Conservation (phyloP, 2,329 filamentous ascomycete species). For the Fusarium aywerte region DNA sequence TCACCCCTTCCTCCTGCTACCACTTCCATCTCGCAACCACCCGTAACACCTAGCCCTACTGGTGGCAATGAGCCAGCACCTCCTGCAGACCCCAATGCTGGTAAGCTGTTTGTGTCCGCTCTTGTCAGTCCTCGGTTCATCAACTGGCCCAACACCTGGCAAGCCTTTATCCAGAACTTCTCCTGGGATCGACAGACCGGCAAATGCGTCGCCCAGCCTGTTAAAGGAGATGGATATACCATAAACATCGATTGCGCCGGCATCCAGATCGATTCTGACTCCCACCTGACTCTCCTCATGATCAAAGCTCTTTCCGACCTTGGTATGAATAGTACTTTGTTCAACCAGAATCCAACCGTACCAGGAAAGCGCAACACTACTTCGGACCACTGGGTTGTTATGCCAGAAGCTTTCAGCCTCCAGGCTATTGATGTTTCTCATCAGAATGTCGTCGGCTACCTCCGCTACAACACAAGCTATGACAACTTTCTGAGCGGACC, state of each 20-base stretch:
- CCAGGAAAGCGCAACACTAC: conserved; percentile 48
- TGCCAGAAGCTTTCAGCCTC: conserved; percentile 53
- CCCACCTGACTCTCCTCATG: conserved; percentile 54
- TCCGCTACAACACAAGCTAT: conserved; percentile 54
- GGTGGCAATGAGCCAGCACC: conserved; percentile 47
- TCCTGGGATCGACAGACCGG: conserved; percentile 54
- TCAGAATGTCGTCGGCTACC: conserved; percentile 49
- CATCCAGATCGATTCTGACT: conserved; percentile 53
- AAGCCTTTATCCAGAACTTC: conserved; percentile 54
- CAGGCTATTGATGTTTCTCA: conserved; percentile 50
- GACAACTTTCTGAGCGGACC: conserved; percentile 52
- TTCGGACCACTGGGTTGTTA: conserved; percentile 52
- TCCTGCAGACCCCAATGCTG: conserved; percentile 46
- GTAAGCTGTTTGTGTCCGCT: conserved; percentile 49
- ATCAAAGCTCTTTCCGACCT: conserved; percentile 54
- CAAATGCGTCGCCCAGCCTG: conserved; percentile 48
- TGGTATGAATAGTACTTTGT: conserved; percentile 54
- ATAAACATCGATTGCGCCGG: conserved; percentile 54
- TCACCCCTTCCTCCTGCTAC: conserved; percentile 49
- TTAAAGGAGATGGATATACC: conserved; percentile 51
- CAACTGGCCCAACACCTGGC: conserved; percentile 55
- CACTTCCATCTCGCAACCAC: conserved; percentile 48
- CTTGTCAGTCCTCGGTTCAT: conserved; percentile 54
- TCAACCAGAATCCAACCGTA: conserved; percentile 54
- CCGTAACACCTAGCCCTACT: conserved; percentile 41